These are phyloP conservation scores for Microbotryum intermedium DNA, from an alignment of 1,284 basidiomycete genomes.

Conservation along the genomic window DNA sequence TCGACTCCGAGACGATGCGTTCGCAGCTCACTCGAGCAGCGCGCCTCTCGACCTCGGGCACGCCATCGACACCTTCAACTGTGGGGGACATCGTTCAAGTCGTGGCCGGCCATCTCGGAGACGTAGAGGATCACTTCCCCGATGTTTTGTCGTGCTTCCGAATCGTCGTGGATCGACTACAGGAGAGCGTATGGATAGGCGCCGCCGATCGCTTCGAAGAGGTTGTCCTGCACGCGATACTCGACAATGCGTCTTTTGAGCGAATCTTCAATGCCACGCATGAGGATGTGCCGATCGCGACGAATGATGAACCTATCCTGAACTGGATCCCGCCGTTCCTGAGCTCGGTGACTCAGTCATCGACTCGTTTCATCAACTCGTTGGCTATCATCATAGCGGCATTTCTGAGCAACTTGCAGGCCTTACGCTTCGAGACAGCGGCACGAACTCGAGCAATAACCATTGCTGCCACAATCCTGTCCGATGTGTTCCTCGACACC, in stretches of 20 bases:
- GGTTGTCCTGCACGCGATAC: conserved; percentile 24
- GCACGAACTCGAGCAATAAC: conserved; percentile 21
- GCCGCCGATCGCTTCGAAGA: conserved; percentile 25
- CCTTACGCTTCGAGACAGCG: conserved; percentile 15
- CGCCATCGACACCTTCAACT: not conserved
- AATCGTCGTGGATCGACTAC: conserved; percentile 13
- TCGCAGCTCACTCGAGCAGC: conserved; percentile 7
- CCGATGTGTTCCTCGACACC: conserved; percentile 22
- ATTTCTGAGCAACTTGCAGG: conserved; percentile 28
- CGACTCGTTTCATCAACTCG: conserved; percentile 24
- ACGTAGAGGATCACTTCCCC: conserved; percentile 24
- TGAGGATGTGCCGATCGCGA: not conserved
- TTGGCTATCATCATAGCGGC: conserved; percentile 25
- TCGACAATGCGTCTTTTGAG: conserved; percentile 23
- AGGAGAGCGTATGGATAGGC: not conserved
- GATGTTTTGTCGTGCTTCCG: conserved; percentile 25
- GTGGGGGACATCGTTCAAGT: conserved; percentile 26
- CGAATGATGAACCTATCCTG: conserved; percentile 14
- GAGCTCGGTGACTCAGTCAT: conserved; percentile 24
- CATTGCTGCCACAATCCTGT: conserved; percentile 18
- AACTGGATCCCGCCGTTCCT: conserved; percentile 32
- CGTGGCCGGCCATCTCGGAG: conserved; percentile 29
- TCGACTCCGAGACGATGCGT: conserved; percentile 18
- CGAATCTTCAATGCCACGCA: conserved; percentile 1
- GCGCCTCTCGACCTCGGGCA: no score